Evolutionary conservation across 257 asterid species (phyloP), one percentile per base, ranked within the genome.

Genomic region (Primulina tabacum): DNA sequence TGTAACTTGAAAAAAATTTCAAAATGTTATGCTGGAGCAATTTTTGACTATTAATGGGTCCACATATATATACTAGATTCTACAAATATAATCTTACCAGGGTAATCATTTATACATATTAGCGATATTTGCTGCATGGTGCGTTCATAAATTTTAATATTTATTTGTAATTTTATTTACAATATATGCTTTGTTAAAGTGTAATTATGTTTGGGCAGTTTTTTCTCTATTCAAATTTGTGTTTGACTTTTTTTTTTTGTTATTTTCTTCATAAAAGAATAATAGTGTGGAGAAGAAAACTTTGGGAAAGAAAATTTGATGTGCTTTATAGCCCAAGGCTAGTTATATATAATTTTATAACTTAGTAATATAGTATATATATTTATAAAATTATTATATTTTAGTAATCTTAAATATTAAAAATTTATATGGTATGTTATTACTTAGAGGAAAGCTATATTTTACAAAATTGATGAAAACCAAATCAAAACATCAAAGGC

Each of bases 21-120:
- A 28, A 55, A 21, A 21, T 71, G 58, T 64, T 69, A 53, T 67
- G 32, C 74, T 65, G 40, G 35, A 61, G 62, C 21, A 26, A 6
- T 32, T 59, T 56, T 20, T 58, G 38, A 7, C 40, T 64, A 52
- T 5, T 66, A 64, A 52, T 34, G 28, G n/a, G 30, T 32, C 30
- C 33, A 11, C 30, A 33, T 33, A 33, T 75, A 29, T 64, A 21
- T 55, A 29, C 37, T 24, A 40, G n/a, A 57, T 72, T 35, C 65
- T 33, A 64, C 70, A 33, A 47, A 16, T 8, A 52, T 21, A 67
- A 47, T 17, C 59, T 17, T 59, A 62, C 28, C 16, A n/a, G 29
- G 24, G 40, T 43, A 28, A 34, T 21, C 17, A 40, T 40, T 40
- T 43, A 43, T 3, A 14, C 18, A 43, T 43, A 43, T 43, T 12